Base-by-base conservation (phyloP, 768 basidiomycete genomes). In the Kwoniella sp. region DNA sequence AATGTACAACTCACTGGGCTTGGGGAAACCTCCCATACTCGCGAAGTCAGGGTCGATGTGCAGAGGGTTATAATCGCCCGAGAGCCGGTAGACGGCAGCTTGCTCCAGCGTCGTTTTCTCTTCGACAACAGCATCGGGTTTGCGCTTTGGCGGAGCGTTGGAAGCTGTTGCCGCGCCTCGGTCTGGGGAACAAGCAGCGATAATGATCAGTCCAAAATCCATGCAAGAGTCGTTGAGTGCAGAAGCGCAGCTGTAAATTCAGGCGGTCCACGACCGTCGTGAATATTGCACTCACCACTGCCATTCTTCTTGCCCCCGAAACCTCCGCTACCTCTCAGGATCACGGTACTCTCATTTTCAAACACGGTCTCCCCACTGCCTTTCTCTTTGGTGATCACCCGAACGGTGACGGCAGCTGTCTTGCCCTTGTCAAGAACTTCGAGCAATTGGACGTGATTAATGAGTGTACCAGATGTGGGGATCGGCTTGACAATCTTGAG, bases 1-100 rank as follows among this genome's bases (percentile, higher is more conserved):
- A 4, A 38, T 41, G 22, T 25, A 57, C 25, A 4, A 73, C 80
- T 68, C 59, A 81, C 80, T 93, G 0, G 95, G 95, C 79, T 87
- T 87, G 70, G 92, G 89, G 79, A 95, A 97, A 0, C 93, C 93
- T n/a, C 92, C 94, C 55, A 95, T 89, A 12, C 90, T 89, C 12
- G 96, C 93, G 75, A 96, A 98, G 64, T 91, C 88, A 0, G 96
- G 94, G 58, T 90, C 87, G 72, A 99, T 92, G 77, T 95, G 92
- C 23, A 97, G 84, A 20, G 94, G 94, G 78, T 97, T 99, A 58
- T 81, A 83, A 81, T 98, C 96, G 0, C 96, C 95, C 73, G 90
- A 95, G 72, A 98, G 79, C 17, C 96, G 86, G 79, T 99, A 99
- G 58, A 98, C 78, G 0, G 92, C 95, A 11, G 94, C 95, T 78